These are phyloP conservation scores for Dactylonectria macrodidyma DNA, from an alignment of 2,329 filamentous ascomycete species.

Conservation along the genomic window DNA sequence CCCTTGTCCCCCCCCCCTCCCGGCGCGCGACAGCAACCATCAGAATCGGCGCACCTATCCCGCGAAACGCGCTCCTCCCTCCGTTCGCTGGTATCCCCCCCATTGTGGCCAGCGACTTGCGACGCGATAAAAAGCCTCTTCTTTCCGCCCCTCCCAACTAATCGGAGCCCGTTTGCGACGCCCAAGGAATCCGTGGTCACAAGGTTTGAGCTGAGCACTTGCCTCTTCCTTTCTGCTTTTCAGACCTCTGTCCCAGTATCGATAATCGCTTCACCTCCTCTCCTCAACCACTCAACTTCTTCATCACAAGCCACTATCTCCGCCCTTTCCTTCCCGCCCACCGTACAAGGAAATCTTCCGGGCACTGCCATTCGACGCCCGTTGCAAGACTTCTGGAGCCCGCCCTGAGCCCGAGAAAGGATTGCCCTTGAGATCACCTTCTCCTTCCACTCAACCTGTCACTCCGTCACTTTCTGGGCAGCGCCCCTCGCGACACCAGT, in stretches of 20 bases:
- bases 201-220: slow-evolving; percentile 58
- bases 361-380: slow-evolving; percentile 43
- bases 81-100: slow-evolving; percentile 27
- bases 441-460: slow-evolving; percentile 49
- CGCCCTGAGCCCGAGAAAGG: slow-evolving; percentile 48
- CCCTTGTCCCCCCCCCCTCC: slow-evolving; percentile 31
- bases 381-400: slow-evolving; percentile 52
- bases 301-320: slow-evolving; percentile 51
- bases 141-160: slow-evolving; percentile 30
- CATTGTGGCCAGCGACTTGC: slow-evolving; percentile 34
- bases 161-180: slow-evolving; percentile 43
- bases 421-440: slow-evolving; percentile 46
- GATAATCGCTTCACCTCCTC: slow-evolving; percentile 55
- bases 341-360: slow-evolving; percentile 49
- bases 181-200: slow-evolving; percentile 41
- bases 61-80: slow-evolving; percentile 34
- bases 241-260: slow-evolving; percentile 54
- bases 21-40: slow-evolving; percentile 37
- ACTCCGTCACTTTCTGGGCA: slow-evolving; percentile 52
- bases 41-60: slow-evolving; percentile 6
- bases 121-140: slow-evolving; percentile 32
- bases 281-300: slow-evolving; percentile 50
- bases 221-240: slow-evolving; percentile 57
- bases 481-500: slow-evolving; percentile 54
- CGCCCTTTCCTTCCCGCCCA: slow-evolving; percentile 51